Evolutionary conservation across 345 rosid species (phyloP).

Genomic region (Brassica incana): DNA sequence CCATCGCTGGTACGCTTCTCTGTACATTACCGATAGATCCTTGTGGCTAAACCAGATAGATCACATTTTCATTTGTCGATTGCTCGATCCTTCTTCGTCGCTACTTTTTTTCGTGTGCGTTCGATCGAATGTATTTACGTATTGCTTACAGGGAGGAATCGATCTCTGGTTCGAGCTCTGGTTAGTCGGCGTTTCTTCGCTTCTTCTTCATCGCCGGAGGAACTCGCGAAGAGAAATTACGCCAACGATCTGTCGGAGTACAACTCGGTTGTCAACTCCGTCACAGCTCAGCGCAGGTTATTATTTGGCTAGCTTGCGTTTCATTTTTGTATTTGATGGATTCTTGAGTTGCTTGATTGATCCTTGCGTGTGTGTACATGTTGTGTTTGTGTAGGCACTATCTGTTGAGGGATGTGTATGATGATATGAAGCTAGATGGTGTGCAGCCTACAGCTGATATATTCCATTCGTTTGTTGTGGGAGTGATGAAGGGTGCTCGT

Average conservation of each 20-base stretch:
- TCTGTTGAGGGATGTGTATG: slow-evolving; percentile 79
- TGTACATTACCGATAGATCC: neutral
- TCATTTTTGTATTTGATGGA: neutral
- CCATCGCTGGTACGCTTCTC: slow-evolving; percentile 41
- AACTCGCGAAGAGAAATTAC: slow-evolving; percentile 65
- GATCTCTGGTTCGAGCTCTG: slow-evolving; percentile 48
- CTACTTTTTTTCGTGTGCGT: neutral
- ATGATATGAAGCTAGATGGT: slow-evolving; percentile 92
- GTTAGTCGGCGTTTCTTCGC: slow-evolving; percentile 54
- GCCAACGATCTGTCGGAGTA: slow-evolving; percentile 75
- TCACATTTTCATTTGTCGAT: slow-evolving; percentile 7
- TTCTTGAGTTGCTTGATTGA: neutral
- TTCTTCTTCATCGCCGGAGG: slow-evolving; percentile 52
- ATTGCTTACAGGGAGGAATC: slow-evolving; percentile 42
- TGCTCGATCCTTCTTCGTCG: neutral
- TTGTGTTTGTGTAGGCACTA: slow-evolving; percentile 43
- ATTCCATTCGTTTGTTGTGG: slow-evolving; percentile 75
- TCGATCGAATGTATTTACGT: neutral
- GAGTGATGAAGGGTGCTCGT: slow-evolving; percentile 87
- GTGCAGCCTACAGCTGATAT: slow-evolving; percentile 80
- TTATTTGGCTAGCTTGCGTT: neutral
- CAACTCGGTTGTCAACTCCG: slow-evolving; percentile 65
- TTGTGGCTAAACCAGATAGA: slow-evolving; percentile 11
- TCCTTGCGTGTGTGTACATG: neutral
- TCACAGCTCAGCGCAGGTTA: slow-evolving; percentile 69